Evolutionary conservation across 2,329 filamentous ascomycete genomes (phyloP).

Genomic region (Cercospora sp.): DNA sequence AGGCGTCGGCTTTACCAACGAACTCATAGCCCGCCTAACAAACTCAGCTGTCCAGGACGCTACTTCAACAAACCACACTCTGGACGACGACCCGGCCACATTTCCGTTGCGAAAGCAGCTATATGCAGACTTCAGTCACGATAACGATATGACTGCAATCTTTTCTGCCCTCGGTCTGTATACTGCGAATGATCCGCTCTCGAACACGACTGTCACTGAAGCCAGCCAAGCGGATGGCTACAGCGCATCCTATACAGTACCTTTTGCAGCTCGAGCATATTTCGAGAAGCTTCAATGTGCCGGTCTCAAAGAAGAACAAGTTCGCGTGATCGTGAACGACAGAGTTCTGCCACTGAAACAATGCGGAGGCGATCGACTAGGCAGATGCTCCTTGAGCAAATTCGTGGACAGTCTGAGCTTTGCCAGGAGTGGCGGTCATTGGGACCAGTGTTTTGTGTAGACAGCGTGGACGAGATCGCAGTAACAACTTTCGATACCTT

Average conservation of each 20-base stretch:
- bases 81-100: slow-evolving; percentile 65
- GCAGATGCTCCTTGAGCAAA: slow-evolving; percentile 66
- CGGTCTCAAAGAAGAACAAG: slow-evolving; percentile 63
- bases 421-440: slow-evolving; percentile 69
- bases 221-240: slow-evolving; percentile 63
- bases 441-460: slow-evolving; percentile 60
- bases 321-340: slow-evolving; percentile 81
- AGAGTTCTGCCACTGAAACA: slow-evolving; percentile 70
- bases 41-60: slow-evolving; percentile 65
- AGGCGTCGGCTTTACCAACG: slow-evolving; percentile 84
- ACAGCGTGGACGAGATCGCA: not conserved
- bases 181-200: slow-evolving; percentile 58
- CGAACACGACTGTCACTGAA: slow-evolving; percentile 49
- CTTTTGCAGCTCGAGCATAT: slow-evolving; percentile 78
- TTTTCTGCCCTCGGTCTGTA: slow-evolving; percentile 78
- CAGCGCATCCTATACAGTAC: slow-evolving; percentile 74
- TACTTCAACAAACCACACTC: slow-evolving; percentile 74
- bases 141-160: slow-evolving; percentile 79
- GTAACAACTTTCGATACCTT: not conserved
- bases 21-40: slow-evolving; percentile 80
- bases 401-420: slow-evolving; percentile 78
- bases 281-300: slow-evolving; percentile 81
- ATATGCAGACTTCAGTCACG: slow-evolving; percentile 90
- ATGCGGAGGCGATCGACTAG: slow-evolving; percentile 69
- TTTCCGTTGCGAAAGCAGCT: slow-evolving; percentile 69